Evolutionary conservation across 371 early-diverging fungal species (phyloP).

Genomic region (Rhizopus delemar): DNA sequence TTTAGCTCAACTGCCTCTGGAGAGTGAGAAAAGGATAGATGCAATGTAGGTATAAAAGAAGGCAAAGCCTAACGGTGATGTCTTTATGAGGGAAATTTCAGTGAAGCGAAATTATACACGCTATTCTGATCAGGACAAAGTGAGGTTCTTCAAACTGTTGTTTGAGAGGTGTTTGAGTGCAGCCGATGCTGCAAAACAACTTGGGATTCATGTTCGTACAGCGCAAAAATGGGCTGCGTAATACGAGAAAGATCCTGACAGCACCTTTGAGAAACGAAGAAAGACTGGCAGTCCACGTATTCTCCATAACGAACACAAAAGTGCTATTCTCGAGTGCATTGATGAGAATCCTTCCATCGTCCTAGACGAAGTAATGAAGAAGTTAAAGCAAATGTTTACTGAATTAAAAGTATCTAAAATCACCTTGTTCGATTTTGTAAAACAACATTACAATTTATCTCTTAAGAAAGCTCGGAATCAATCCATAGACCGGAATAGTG

Average conservation of each 20-base stretch:
- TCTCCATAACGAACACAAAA: too few species aligned
- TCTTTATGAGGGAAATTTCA: constrained; percentile 1
- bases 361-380: too few species aligned
- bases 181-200: constrained; percentile 9
- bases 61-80: background rate
- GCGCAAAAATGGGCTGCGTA: too few species aligned
- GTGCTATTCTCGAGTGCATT: too few species aligned
- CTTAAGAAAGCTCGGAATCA: constrained; percentile 3
- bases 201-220: too few species aligned
- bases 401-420: too few species aligned
- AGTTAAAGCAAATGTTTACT: too few species aligned
- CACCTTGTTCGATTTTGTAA: too few species aligned
- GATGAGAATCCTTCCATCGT: too few species aligned
- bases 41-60: background rate
- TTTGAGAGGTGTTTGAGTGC: constrained; percentile 20
- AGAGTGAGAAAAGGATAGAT: background rate
- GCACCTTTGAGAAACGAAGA: too few species aligned
- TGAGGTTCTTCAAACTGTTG: constrained; percentile 11
- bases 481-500: constrained; percentile 1
- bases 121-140: constrained; percentile 16
- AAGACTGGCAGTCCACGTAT: too few species aligned
- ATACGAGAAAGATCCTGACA: too few species aligned
- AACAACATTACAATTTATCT: constrained; percentile 9
- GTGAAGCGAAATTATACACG: constrained; percentile 12
- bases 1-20: background rate